A percentile compares a stretch with the other conserved stretches of the same genome.
These are phyloP conservation scores for Lactifluus volemus DNA, from an alignment of 768 basidiomycete genomes.

Conservation along the genomic window DNA sequence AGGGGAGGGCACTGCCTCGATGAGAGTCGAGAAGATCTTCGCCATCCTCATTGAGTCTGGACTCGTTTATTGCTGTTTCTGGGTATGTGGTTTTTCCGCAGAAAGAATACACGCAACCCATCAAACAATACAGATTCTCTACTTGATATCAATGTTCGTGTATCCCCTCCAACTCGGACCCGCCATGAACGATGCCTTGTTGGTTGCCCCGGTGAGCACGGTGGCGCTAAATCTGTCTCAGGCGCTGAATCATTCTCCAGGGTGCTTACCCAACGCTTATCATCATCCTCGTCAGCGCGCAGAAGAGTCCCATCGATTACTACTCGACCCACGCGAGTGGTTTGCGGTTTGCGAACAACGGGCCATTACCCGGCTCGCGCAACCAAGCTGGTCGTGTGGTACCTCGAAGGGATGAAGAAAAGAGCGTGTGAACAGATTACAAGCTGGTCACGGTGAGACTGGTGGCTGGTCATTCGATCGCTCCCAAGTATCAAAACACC, in stretches of 20 bases:
- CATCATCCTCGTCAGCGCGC: slow-evolving; percentile 9
- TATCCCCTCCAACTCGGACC: neutral
- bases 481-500: too few relatives aligned
- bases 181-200: neutral
- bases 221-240: neutral
- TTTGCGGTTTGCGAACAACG: neutral
- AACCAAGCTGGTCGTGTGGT: neutral
- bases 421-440: neutral
- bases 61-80: slow-evolving; percentile 10
- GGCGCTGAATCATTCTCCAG: neutral
- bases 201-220: neutral
- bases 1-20: neutral
- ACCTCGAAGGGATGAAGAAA: slow-evolving; percentile 5
- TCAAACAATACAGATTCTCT: neutral
- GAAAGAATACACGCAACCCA: neutral
- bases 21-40: slow-evolving; percentile 9
- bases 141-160: slow-evolving; percentile 2
- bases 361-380: neutral
- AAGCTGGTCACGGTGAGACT: too few relatives aligned
- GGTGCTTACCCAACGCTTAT: slow-evolving; percentile 11
- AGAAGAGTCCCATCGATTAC: slow-evolving; percentile 11
- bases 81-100: neutral
- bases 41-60: slow-evolving; percentile 15
- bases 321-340: slow-evolving; percentile 6
- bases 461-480: too few relatives aligned